Evolutionary conservation across 1,284 basidiomycete species (phyloP).

Genomic region (Gymnopus androsaceus): DNA sequence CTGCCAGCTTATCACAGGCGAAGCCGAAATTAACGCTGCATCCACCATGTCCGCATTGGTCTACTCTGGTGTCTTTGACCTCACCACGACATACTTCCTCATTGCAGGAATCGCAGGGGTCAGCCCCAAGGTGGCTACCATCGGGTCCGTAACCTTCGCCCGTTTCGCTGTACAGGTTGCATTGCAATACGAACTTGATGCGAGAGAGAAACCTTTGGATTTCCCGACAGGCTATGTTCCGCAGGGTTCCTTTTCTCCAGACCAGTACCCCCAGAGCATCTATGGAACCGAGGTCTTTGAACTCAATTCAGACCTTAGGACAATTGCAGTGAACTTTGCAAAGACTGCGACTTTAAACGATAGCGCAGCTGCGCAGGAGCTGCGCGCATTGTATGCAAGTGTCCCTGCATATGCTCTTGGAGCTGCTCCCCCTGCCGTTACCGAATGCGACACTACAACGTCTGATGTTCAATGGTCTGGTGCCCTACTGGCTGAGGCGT

Average conservation of each 20-base stretch:
- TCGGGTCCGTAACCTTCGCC: constrained; percentile 46
- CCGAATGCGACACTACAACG: constrained; percentile 41
- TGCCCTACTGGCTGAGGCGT: constrained; percentile 37
- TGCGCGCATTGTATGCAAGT: constrained; percentile 36
- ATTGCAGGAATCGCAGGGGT: constrained; percentile 50
- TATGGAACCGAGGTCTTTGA: constrained; percentile 56
- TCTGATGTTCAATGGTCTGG: constrained; percentile 48
- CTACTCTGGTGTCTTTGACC: constrained; percentile 39
- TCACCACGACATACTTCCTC: constrained; percentile 48
- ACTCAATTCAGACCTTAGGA: constrained; percentile 48
- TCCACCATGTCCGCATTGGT: constrained; percentile 39
- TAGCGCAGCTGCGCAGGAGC: constrained; percentile 31
- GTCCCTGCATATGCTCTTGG: constrained; percentile 30
- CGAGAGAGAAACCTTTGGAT: constrained; percentile 43
- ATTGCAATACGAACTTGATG: constrained; percentile 48
- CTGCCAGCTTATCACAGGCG: constrained; percentile 41
- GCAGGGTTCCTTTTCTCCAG: constrained; percentile 36
- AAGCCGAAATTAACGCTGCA: constrained; percentile 52
- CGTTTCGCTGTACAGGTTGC: constrained; percentile 47
- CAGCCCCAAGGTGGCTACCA: constrained; percentile 42
- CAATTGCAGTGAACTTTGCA: constrained; percentile 35
- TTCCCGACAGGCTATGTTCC: constrained; percentile 47
- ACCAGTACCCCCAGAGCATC: constrained; percentile 31
- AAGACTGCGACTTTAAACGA: constrained; percentile 39
- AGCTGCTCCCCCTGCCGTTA: constrained; percentile 34